Percentiles rank a stretch among this genome's conserved stretches.
Evolutionary conservation across 2,329 filamentous ascomycete species (phyloP).

Genomic region (Alternaria dauci): DNA sequence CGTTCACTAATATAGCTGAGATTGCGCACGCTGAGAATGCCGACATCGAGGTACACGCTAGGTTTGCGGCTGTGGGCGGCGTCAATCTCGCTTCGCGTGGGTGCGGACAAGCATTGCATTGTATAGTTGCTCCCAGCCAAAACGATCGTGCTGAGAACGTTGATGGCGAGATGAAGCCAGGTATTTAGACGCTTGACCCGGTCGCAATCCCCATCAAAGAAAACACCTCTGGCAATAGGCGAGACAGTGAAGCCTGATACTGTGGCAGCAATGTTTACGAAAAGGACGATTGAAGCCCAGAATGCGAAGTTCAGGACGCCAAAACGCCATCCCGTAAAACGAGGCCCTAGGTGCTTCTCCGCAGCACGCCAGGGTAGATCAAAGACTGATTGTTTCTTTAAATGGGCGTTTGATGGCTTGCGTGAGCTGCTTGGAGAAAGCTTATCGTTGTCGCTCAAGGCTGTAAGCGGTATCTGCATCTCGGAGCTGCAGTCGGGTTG

Average conservation of each 20-base stretch:
- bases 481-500: not conserved
- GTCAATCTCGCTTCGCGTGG: constrained; percentile 60
- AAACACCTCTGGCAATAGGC: no score
- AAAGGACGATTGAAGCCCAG: constrained; percentile 13
- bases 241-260: not conserved
- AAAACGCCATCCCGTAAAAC: constrained; percentile 25
- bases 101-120: constrained; percentile 62
- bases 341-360: constrained; percentile 9
- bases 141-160: not conserved
- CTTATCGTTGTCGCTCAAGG: no score
- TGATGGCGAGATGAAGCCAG: not conserved
- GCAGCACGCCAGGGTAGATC: not conserved
- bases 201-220: no score
- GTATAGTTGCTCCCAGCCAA: constrained; percentile 24
- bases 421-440: not conserved
- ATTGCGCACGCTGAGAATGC: constrained; percentile 32
- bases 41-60: constrained; percentile 33
- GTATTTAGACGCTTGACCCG: not conserved
- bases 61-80: constrained; percentile 52
- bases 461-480: not conserved
- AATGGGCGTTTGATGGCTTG: not conserved
- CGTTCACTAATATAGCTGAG: not conserved
- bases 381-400: not conserved
- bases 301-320: constrained; percentile 23
- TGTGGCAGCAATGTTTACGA: not conserved